Percentiles rank a stretch among this genome's conserved stretches.
Evolutionary conservation across 129 eudicot genomes (phyloP).

Genomic region (Kitagawia praeruptora): DNA sequence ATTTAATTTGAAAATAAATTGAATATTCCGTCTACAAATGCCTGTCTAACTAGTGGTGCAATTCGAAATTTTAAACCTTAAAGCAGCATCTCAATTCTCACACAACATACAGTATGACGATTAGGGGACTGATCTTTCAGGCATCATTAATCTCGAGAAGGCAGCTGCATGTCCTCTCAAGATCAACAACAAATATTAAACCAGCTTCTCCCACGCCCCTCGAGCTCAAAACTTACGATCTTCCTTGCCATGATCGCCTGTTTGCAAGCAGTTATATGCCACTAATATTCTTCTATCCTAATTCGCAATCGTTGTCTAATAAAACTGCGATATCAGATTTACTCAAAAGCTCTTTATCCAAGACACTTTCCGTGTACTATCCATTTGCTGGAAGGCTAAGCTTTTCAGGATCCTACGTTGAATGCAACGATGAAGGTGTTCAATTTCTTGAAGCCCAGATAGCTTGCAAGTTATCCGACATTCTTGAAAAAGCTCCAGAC

Average conservation of each 20-base stretch:
- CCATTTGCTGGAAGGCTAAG: conserved; percentile 19
- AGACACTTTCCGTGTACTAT: conserved; percentile 16
- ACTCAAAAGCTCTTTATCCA: conserved; percentile 19
- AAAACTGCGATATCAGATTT: background rate
- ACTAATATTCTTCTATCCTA: conserved; percentile 17
- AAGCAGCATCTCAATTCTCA: background rate
- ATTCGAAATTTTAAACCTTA: no score
- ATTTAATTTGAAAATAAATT: no score
- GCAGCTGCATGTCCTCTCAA: background rate
- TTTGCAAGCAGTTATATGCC: background rate
- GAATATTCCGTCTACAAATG: no score
- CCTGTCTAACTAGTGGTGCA: no score
- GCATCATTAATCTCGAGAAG: background rate
- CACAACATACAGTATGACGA: background rate
- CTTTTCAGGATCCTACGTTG: background rate
- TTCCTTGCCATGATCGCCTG: conserved; percentile 12
- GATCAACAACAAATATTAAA: background rate
- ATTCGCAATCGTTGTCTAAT: background rate
- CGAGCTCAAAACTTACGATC: conserved; percentile 1
- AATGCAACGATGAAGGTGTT: conserved; percentile 22
- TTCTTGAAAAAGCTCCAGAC: background rate
- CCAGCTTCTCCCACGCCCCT: conserved; percentile 22
- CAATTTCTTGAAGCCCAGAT: conserved; percentile 17
- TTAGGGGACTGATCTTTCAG: background rate
- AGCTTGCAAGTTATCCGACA: background rate